These are phyloP conservation scores for Pythium coloratum DNA, from an alignment of 352 stramenopile species.

Conservation along the genomic window DNA sequence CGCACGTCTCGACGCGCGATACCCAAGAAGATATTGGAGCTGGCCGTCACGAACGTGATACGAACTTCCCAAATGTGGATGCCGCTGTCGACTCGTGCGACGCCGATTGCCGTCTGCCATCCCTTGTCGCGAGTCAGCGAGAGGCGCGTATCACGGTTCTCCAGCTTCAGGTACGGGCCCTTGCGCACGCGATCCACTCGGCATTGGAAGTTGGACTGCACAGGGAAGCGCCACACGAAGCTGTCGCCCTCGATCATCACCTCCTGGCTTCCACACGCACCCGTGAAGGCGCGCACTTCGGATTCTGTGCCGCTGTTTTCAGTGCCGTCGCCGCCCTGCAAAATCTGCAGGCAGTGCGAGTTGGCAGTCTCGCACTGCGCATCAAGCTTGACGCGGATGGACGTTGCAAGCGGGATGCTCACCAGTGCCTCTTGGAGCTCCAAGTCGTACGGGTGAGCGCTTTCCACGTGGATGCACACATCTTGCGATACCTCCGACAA, in stretches of 20 bases:
- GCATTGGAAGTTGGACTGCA: conserved; percentile 89
- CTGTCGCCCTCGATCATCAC: conserved; percentile 86
- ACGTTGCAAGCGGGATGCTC: conserved; percentile 80
- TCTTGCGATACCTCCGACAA: conserved; percentile 83
- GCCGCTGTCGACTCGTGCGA: conserved; percentile 82
- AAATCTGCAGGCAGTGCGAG: conserved; percentile 87
- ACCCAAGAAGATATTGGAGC: conserved; percentile 89
- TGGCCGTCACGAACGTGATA: conserved; percentile 86
- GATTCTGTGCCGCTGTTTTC: conserved; percentile 57
- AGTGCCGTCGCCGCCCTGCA: conserved; percentile 63
- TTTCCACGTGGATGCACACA: conserved; percentile 80
- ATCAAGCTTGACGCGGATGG: conserved; percentile 78
- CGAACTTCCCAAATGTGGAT: conserved; percentile 89
- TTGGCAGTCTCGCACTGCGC: conserved; percentile 78
- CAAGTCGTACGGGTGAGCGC: conserved; percentile 77
- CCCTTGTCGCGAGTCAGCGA: conserved; percentile 86
- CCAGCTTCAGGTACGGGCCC: conserved; percentile 87
- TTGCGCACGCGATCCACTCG: conserved; percentile 84
- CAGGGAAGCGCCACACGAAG: conserved; percentile 87
- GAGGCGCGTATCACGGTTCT: conserved; percentile 80
- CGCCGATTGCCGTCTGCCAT: conserved; percentile 88
- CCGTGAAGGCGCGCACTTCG: conserved; percentile 84
- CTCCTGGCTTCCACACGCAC: conserved; percentile 75
- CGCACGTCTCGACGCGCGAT: conserved; percentile 83
- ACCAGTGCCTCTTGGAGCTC: conserved; percentile 80